A percentile compares a stretch with the other conserved stretches of the same genome.
Evolutionary conservation across 2,329 filamentous ascomycete genomes (phyloP).

Genomic region (Diaporthe humulicola): DNA sequence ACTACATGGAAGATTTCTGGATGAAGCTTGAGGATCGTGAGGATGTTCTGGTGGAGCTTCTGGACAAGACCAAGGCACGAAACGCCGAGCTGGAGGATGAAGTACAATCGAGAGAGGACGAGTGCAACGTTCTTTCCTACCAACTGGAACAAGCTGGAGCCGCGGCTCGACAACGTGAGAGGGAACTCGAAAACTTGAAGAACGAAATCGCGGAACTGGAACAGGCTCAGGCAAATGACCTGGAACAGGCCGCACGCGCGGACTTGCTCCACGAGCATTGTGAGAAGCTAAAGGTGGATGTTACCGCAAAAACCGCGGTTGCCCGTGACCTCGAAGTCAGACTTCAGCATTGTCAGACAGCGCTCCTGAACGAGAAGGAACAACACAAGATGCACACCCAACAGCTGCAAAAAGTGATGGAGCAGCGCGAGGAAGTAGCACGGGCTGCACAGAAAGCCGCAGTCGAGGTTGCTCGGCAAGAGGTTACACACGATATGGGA

Average conservation of each 20-base stretch:
- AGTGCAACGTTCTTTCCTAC: not conserved
- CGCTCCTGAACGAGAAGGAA: slow-evolving; percentile 39
- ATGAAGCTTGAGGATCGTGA: slow-evolving; percentile 37
- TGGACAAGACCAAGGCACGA: slow-evolving; percentile 17
- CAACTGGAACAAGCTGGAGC: not conserved
- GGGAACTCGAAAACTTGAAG: slow-evolving; percentile 30
- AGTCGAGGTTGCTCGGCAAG: slow-evolving; percentile 46
- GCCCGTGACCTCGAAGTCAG: slow-evolving; percentile 42
- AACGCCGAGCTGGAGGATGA: slow-evolving; percentile 13
- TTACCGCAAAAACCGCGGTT: slow-evolving; percentile 37
- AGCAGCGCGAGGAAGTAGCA: slow-evolving; percentile 41
- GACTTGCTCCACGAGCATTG: slow-evolving; percentile 34
- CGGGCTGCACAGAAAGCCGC: slow-evolving; percentile 43
- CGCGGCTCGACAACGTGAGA: not conserved
- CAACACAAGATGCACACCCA: slow-evolving; percentile 39
- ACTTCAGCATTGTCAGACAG: slow-evolving; percentile 39
- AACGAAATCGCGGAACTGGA: slow-evolving; percentile 43
- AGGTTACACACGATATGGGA: slow-evolving; percentile 49
- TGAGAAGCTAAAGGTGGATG: slow-evolving; percentile 39
- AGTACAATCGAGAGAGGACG: slow-evolving; percentile 4
- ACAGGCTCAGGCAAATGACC: slow-evolving; percentile 16
- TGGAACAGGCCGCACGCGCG: slow-evolving; percentile 35
- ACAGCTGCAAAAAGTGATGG: slow-evolving; percentile 41
- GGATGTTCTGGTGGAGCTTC: slow-evolving; percentile 28
- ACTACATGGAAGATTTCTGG: slow-evolving; percentile 35